Evolutionary conservation across 2,329 filamentous ascomycete genomes (phyloP), one percentile per base, ranked within the genome.

Genomic region (Botrytis galanthina): DNA sequence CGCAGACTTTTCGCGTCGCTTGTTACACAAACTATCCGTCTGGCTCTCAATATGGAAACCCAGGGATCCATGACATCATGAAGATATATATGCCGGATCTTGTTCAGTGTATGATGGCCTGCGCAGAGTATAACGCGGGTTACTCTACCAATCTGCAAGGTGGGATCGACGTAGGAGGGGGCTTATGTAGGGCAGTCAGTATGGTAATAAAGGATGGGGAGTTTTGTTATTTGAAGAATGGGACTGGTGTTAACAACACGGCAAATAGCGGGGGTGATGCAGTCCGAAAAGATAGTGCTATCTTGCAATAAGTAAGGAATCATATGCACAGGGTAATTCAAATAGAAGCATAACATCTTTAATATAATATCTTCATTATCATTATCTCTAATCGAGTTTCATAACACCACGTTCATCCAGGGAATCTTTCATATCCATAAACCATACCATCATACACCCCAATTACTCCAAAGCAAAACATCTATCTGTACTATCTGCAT

Each of bases 401-500:
- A 12, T 57, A 54, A 12, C 26, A 42, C 37, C n/a, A 42, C 16
- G 8, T 18, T 32, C 35, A 42, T n/a, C 12, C 18, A 9, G 26
- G 32, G 8, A 29, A 7, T 51, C 29, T 26, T 29, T 57, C 48
- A 44, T 69, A 26, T 42, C 26, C 66, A 42, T 68, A 32, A 68
- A 42, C 48, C n/a, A 57, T 10, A 22, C 2, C 26, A 32, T 70
- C 37, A 20, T 35, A 14, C 1, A 26, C 5, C 37, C 22, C 16
- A 4, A 16, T 71, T 67, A 72, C 35, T 73, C 54, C 72, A 88
- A 75, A 4, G 87, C 86, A 83, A 90, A 90, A 78, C 88, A 90
- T 71, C 88, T 83, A 80, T 90, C 88, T 61, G 86, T 85, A 71
- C 82, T 87, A 29, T 83, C 81, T 42, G 81, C 83, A 76, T 89